Conservation (phyloP, 2,329 filamentous ascomycete species). For the Sarocladium strictum region DNA sequence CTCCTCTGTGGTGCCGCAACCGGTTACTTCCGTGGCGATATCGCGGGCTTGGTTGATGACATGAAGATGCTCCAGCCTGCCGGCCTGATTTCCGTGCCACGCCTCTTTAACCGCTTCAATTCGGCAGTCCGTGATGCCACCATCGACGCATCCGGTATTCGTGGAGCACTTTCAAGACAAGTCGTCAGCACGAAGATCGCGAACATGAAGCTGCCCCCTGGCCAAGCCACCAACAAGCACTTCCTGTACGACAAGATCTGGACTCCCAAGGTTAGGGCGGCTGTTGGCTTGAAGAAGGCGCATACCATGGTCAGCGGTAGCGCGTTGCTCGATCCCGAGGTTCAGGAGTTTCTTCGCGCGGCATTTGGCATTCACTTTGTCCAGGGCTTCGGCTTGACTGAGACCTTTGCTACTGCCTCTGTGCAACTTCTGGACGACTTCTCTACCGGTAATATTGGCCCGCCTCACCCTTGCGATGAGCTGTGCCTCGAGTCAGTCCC, state of each 20-base stretch:
- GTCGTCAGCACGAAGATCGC: slow-evolving; percentile 76
- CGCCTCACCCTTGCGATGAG: slow-evolving; percentile 61
- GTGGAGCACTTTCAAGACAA: slow-evolving; percentile 73
- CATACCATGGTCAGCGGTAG: slow-evolving; percentile 79
- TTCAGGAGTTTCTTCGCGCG: slow-evolving; percentile 84
- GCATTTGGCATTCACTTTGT: slow-evolving; percentile 72
- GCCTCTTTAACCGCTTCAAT: slow-evolving; percentile 87
- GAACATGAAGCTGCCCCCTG: slow-evolving; percentile 63
- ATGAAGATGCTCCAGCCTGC: slow-evolving; percentile 82
- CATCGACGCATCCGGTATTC: slow-evolving; percentile 70
- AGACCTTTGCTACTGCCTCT: slow-evolving; percentile 75
- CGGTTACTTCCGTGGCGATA: slow-evolving; percentile 92
- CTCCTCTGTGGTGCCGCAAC: slow-evolving; percentile 68
- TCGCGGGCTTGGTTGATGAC: slow-evolving; percentile 81
- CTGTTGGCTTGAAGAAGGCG: slow-evolving; percentile 70
- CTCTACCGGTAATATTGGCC: slow-evolving; percentile 75
- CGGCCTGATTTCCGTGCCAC: slow-evolving; percentile 79
- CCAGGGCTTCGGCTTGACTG: slow-evolving; percentile 92
- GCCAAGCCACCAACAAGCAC: slow-evolving; percentile 73
- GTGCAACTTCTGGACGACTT: slow-evolving; percentile 68
- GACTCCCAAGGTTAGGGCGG: slow-evolving; percentile 80
- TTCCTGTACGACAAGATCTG: slow-evolving; percentile 80
- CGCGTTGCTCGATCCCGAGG: slow-evolving; percentile 79
- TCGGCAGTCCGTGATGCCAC: slow-evolving; percentile 75
- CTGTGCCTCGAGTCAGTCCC: slow-evolving; percentile 80